Evolutionary conservation across 441 rosid genomes (phyloP), one percentile per base, ranked within the genome.

Genomic region (Viola pubescens): DNA sequence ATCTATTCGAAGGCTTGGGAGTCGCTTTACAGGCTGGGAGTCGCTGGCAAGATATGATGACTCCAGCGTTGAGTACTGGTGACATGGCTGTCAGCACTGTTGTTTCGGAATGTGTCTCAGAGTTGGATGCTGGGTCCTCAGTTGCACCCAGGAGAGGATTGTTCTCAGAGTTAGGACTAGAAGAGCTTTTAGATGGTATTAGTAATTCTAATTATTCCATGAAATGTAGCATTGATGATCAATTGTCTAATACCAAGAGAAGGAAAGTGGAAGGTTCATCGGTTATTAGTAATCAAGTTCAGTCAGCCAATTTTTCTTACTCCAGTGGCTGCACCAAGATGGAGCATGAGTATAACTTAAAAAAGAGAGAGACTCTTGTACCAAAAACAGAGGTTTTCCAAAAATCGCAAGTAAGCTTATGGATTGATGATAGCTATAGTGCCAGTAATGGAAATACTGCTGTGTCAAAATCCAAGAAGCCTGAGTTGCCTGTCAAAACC

Each of bases 391-490:
- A 71, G 42, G 9, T 58, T 56, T 62, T 61, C 61, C 78, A 57
- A 6, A 84, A 79, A 56, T 70, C 81, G 50, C 85, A 77, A 65
- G 79, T 72, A 16, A 84, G 89, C 26, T 42, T 79, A 51, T 85
- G 91, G 97, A 82, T 89, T 45, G 94, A 84, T 64, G 90, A 91
- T 68, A 79, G 86, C 64, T 84, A 81, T 63, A 81, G 92, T 69
- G 72, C 75, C 69, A 84, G 80, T 56, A 67, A 72, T 62, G 79
- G 79, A 70, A 75, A 69, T 10, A 62, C 68, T 65, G 69, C 61
- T 58, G 61, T 11, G 12, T 57, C 66, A 52, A 62, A 74, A 52
- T 62, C 75, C 13, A 82, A 69, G 81, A 84, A 84, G 59, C 68
- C 71, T 3, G 89, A 88, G 67, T 87, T 79, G 53, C 79, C 79